These are phyloP conservation scores for Cyclotella choctawhatcheeana DNA, from an alignment of 108 stramenopile genomes.

Conservation along the genomic window DNA sequence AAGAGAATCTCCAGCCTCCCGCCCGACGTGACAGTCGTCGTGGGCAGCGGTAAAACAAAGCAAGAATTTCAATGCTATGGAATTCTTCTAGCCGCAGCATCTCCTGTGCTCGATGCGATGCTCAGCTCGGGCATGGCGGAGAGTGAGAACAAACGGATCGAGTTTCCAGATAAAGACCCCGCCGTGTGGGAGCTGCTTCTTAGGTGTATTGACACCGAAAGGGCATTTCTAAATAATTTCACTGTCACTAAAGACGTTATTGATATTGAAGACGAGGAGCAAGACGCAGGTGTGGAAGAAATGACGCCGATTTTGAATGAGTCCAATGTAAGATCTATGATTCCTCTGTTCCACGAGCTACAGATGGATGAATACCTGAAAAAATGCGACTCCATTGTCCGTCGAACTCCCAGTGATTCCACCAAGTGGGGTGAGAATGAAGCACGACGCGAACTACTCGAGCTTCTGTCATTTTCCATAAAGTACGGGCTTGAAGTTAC, in stretches of 20 bases:
- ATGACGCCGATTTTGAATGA: neutral
- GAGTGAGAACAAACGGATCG: neutral
- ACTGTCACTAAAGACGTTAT: neutral
- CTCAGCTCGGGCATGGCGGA: neutral
- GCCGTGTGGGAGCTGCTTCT: neutral
- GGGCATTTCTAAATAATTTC: neutral
- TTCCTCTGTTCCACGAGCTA: conserved; percentile 4
- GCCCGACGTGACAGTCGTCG: neutral
- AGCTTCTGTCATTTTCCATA: neutral
- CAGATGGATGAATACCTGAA: neutral
- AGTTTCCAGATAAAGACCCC: neutral
- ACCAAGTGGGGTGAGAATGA: neutral
- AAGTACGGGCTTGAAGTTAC: neutral
- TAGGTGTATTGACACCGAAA: neutral
- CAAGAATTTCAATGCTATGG: neutral
- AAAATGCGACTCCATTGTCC: neutral
- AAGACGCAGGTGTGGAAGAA: no score
- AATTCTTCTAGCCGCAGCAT: neutral
- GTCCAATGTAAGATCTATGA: neutral
- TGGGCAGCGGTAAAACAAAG: neutral
- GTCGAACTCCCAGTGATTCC: neutral
- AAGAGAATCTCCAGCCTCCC: no score
- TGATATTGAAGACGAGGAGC: neutral
- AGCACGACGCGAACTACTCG: neutral
- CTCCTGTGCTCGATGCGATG: neutral